A percentile compares a stretch with the other conserved stretches of the same genome.
phyloP scores from a whole-genome alignment of 352 stramenopile genomes.

The Pythium dissotocum region DNA sequence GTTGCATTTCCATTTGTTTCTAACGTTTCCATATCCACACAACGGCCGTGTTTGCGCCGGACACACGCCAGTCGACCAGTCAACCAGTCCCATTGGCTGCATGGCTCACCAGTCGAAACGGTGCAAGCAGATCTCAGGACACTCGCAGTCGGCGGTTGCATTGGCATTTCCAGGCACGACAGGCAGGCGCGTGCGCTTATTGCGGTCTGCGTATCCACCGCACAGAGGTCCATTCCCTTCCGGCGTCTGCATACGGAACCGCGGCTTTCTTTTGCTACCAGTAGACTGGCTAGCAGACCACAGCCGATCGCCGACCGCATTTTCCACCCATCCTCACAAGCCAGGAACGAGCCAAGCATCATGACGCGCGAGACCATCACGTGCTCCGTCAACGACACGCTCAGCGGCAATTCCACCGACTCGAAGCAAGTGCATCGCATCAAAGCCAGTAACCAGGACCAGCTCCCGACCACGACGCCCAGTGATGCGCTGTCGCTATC shows the following conservation, averaged over 20 bases:
- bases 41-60: neutral
- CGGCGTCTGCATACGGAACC: too few relatives aligned
- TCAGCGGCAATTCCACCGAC: neutral
- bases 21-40: constrained; percentile 10
- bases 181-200: neutral
- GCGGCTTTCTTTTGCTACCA: too few relatives aligned
- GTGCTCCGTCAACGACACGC: constrained; percentile 18
- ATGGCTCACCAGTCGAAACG: constrained; percentile 15
- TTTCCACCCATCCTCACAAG: neutral
- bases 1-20: neutral
- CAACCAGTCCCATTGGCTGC: constrained; percentile 17
- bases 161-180: neutral
- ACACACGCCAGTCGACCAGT: constrained; percentile 26
- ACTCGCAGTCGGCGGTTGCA: constrained; percentile 3
- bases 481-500: constrained; percentile 30
- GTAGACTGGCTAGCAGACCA: neutral
- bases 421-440: constrained; percentile 20
- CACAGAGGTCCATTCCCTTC: neutral
- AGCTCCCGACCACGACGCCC: neutral
- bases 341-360: neutral
- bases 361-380: constrained; percentile 25
- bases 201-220: constrained; percentile 1
- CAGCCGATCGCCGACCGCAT: neutral
- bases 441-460: constrained; percentile 13
- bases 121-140: neutral